Conservation (phyloP, 768 basidiomycete genomes). For the Lactarius tabidus region DNA sequence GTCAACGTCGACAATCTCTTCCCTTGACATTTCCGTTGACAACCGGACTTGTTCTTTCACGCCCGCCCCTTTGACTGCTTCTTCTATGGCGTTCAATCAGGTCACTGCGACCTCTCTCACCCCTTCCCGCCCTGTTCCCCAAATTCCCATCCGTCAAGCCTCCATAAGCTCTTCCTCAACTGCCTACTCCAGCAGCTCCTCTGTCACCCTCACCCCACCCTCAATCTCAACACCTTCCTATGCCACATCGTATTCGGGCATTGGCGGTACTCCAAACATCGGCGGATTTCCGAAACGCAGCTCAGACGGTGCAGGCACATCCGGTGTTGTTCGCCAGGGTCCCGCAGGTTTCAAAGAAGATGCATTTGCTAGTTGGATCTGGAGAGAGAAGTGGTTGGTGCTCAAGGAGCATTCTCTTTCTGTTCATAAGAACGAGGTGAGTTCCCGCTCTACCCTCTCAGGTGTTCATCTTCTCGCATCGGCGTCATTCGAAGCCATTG, state of each 20-base stretch:
- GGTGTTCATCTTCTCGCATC: background rate
- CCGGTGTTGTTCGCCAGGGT: conserved; percentile 63
- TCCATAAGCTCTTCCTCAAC: conserved; percentile 44
- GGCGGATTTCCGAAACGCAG: conserved; percentile 72
- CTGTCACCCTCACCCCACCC: conserved; percentile 48
- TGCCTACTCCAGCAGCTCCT: conserved; percentile 55
- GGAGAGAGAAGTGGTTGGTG: conserved; percentile 87
- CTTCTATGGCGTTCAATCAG: conserved; percentile 46
- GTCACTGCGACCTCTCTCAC: conserved; percentile 58
- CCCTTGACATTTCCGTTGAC: background rate
- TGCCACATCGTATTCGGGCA: conserved; percentile 67
- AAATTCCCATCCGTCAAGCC: conserved; percentile 53
- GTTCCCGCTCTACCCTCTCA: conserved; percentile 31
- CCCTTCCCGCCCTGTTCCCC: conserved; percentile 75
- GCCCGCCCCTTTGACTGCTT: conserved; percentile 3
- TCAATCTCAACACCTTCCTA: conserved; percentile 57
- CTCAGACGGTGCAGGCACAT: conserved; percentile 33
- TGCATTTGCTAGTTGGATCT: conserved; percentile 86
- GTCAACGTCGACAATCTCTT: background rate
- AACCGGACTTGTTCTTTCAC: background rate
- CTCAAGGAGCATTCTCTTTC: conserved; percentile 74
- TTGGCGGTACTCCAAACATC: conserved; percentile 81
- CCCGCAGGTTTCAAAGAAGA: conserved; percentile 89
- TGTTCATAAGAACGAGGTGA: conserved; percentile 90
- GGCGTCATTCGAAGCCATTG: background rate